A percentile compares a stretch with the other conserved stretches of the same genome.
Conservation (phyloP, 306 rosid species). For the Lupinus albus region DNA sequence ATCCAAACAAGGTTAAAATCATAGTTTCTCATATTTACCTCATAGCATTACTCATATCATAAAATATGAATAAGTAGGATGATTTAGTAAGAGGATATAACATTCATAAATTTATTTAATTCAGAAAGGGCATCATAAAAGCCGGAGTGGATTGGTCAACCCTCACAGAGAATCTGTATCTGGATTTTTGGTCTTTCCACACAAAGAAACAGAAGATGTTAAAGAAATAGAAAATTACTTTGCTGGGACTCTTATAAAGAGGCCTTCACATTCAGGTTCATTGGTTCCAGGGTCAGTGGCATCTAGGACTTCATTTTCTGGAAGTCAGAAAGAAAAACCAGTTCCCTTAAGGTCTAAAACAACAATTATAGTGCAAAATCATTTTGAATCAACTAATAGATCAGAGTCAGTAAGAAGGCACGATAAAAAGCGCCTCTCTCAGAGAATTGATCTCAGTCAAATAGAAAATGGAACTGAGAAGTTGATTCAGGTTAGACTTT, state of each 20-base stretch:
- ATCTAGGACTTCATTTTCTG: slow-evolving; percentile 49
- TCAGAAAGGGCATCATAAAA: slow-evolving; percentile 60
- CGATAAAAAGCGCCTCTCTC: slow-evolving; percentile 51
- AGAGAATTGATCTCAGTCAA: slow-evolving; percentile 48
- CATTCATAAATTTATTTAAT: slow-evolving; percentile 11
- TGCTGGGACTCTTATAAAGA: slow-evolving; percentile 46
- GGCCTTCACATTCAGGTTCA: slow-evolving; percentile 77
- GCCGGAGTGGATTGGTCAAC: slow-evolving; percentile 56
- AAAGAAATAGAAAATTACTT: slow-evolving; percentile 49
- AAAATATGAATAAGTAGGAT: too few species aligned
- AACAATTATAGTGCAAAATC: slow-evolving; percentile 41
- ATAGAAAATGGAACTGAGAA: slow-evolving; percentile 56
- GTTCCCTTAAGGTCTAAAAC: slow-evolving; percentile 43
- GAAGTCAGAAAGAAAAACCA: slow-evolving; percentile 54
- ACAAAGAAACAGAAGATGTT: slow-evolving; percentile 47
- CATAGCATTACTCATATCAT: too few species aligned
- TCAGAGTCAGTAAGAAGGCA: slow-evolving; percentile 51
- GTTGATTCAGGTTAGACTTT: slow-evolving; percentile 54
- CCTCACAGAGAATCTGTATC: slow-evolving; percentile 58
- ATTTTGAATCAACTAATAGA: slow-evolving; percentile 49
- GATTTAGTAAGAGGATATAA: too few species aligned
- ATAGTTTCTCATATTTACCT: slow-evolving; percentile 1
- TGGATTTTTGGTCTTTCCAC: slow-evolving; percentile 57
- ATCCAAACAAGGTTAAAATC: slow-evolving; percentile 30
- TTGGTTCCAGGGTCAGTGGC: slow-evolving; percentile 58